Conservation (phyloP, 768 basidiomycete species). For the Coprinopsis marcescibilis region DNA sequence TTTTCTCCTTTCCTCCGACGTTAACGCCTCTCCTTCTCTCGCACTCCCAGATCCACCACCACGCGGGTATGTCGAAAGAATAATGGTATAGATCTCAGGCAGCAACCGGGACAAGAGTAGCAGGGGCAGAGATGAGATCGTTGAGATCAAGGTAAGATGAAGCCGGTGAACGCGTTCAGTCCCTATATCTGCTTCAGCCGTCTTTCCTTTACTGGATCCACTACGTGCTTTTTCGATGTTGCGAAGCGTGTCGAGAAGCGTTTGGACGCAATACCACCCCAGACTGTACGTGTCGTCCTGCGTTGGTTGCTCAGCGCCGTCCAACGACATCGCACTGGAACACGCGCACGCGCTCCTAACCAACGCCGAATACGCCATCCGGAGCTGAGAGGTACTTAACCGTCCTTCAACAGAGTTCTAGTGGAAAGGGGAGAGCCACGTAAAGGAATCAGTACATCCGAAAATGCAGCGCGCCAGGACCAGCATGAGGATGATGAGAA, state of each 20-base stretch:
- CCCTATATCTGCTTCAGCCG: conserved; percentile 8
- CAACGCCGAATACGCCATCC: conserved; percentile 70
- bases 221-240: conserved; percentile 17
- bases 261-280: conserved; percentile 65
- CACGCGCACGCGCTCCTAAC: conserved; percentile 53
- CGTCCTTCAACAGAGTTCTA: conserved; percentile 62
- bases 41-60: too few relatives aligned
- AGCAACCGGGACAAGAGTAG: conserved; percentile 50
- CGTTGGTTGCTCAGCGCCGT: not conserved
- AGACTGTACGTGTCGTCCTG: conserved; percentile 30
- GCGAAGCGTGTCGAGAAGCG: conserved; percentile 45
- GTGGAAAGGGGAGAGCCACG: not conserved
- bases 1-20: conserved; percentile 21
- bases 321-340: conserved; percentile 4
- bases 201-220: conserved; percentile 5
- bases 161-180: conserved; percentile 46
- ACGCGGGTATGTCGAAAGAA: conserved; percentile 17
- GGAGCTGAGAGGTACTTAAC: conserved; percentile 59
- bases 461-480: too few relatives aligned
- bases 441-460: too few relatives aligned
- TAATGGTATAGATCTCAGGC: conserved; percentile 36
- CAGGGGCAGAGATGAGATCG: conserved; percentile 56
- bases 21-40: conserved; percentile 1
- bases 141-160: conserved; percentile 59
- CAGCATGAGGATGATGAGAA: too few relatives aligned